Evolutionary conservation across 805 yeast genomes (phyloP).

Genomic region (Barnettozyma sp.): DNA sequence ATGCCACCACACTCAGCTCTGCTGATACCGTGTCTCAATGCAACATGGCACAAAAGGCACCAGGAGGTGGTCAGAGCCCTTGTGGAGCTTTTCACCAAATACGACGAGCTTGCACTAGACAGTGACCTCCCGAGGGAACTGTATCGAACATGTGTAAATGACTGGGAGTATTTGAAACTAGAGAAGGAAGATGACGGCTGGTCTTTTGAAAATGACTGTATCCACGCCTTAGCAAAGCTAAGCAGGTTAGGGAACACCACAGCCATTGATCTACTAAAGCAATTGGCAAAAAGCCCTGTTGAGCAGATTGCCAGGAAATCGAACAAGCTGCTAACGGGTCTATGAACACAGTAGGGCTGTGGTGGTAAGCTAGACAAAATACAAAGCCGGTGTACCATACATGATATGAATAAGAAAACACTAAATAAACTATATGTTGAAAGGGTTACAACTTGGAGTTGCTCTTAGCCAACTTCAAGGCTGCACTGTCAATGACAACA

Average conservation of each 20-base stretch:
- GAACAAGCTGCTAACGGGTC: too few relatives aligned
- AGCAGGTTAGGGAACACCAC: neutral
- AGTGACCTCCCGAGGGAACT: neutral
- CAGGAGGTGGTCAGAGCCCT: constrained; percentile 4
- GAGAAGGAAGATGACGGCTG: constrained; percentile 3
- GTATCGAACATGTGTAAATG: neutral
- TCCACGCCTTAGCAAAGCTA: constrained; percentile 2
- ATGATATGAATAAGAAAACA: too few relatives aligned
- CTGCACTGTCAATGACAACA: constrained; percentile 82
- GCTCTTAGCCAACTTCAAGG: constrained; percentile 48
- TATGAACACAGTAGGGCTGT: too few relatives aligned
- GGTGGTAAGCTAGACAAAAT: too few relatives aligned
- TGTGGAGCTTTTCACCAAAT: neutral
- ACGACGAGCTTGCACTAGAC: neutral
- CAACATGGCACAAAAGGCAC: constrained; percentile 2
- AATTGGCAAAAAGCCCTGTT: neutral
- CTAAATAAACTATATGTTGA: too few relatives aligned
- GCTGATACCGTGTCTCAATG: neutral
- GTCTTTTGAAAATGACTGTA: constrained; percentile 4
- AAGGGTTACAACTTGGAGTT: constrained; percentile 28
- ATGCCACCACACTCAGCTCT: neutral
- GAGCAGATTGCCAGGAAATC: neutral
- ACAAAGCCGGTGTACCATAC: too few relatives aligned
- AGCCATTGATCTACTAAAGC: neutral
- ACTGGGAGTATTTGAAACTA: constrained; percentile 2